Evolutionary conservation across 331 rosid genomes (phyloP), one percentile per base, ranked within the genome.

Genomic region (Prunus yedoensis): DNA sequence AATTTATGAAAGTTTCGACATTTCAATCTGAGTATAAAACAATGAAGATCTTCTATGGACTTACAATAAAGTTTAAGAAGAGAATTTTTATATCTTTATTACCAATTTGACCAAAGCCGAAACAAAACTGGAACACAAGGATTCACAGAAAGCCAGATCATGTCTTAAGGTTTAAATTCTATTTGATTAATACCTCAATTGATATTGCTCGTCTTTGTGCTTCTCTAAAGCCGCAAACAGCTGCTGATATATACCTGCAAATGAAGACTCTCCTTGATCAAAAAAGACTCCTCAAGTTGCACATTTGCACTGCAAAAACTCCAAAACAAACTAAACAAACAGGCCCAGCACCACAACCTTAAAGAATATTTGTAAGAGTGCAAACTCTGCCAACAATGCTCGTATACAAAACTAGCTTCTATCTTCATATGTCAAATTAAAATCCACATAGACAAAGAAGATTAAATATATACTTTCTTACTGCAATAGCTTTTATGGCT

Each of bases 121-220:
- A 49, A 20, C 25, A 50, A 14, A 43, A 23, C 15, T 56, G 3
- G 28, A 62, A 18, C 50, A 57, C 25, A 35, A 52, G 23, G 17
- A 32, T 65, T 28, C 2, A 38, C 20, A 74, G n/a, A 25, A 20
- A 54, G 60, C 27, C 9, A 7, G 14, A 56, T n/a, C 25, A 56
- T 20, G 20, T 8, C 20, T 8, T 13, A 74, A 10, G 60, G 25
- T 65, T 66, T 15, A 53, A 49, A 23, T 43, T 61, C 28, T 45
- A 67, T 11, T 32, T 13, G 46, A 30, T 21, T 14, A 50, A 20
- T 84, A 84, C 83, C 88, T 84, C 81, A 1, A 84, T 78, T 28
- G 88, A 81, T 74, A 84, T 81, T 8, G 88, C 78, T 78, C 88
- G 73, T 4, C 88, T 71, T 70, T 84, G 76, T 11, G 56, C 65